Base-by-base conservation (phyloP, 75 land plant genomes). In the Cupressus sempervirens region DNA sequence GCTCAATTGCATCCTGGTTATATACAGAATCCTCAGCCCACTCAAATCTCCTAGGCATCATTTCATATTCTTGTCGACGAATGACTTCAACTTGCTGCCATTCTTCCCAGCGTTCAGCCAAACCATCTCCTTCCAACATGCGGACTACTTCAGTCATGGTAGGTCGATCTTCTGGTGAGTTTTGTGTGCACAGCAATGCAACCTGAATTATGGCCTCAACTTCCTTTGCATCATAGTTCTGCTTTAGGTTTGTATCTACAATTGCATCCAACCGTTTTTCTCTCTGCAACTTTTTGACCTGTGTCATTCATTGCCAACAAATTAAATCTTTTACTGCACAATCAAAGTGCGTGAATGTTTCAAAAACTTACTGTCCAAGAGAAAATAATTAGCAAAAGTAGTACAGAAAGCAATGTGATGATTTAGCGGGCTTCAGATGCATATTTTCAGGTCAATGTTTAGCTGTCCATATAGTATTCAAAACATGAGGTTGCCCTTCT, bases 51-150 rank as follows among this genome's bases (percentile, higher is more conserved):
- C 92, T 80, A 34, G 93, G 97, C 82, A 95, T 77, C 58, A 90
- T 84, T 50, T 91, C 94, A 67, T 90, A 90, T 83, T 97, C 99
- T 50, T 90, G 89, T 58, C 93, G 92, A 14, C 94, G 88, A 40
- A 85, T 91, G 35, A 89, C 91, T 84, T 97, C 98, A 0, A 92
- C 91, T 52, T 95, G 90, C 84, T 95, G 91, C 98, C 99, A 97
- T 77, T 95, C 92, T 80, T 93, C 96, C 99, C 99, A 97, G 53
- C 95, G 87, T 84, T 97, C 99, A 15, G 95, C 99, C 82, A 97
- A 82, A 7, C 93, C 95, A 41, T 95, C 99, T 32, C 99, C 99
- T 86, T 96, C 97, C 80, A 97, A 83, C 99, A 97, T 97, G 32
- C 97, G 87, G 8, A 93, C 99, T 4, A 97, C 99, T 48, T 94